Base-by-base conservation (phyloP, 345 rosid species). In the Diplotaxis tenuifolia region DNA sequence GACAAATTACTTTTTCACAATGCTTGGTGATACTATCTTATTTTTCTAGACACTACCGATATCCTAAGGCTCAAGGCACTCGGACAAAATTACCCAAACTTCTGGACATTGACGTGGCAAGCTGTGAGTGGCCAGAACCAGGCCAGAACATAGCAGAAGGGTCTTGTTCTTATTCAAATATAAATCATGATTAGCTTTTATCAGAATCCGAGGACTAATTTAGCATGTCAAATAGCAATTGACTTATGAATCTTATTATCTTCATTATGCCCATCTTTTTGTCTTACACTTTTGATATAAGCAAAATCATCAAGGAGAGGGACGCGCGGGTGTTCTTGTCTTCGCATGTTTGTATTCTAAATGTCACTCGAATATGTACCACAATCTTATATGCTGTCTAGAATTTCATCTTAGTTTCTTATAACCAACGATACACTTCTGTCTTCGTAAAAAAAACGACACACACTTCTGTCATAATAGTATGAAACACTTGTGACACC, bases 281-380 rank as follows among this genome's bases (percentile, higher is more conserved):
- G 42, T 52, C 28, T 16, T 28, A 6, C 7, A 1, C 2, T 68
- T 34, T 61, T 25, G 38, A 55, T 50, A 62, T 27, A 27, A 45
- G 71, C 62, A 12, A 65, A 65, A 64, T 71, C 63, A 71, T 47
- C 22, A 58, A 77, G 21, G 68, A 66, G 71, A 66, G 58, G 75
- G 76, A 77, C 80, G n/a, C n/a, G n/a, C n/a, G 23, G 22, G 21
- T 77, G 76, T 66, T 77, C 19, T 50, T 77, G 76, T 77, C 76
- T 65, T 53, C 55, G 67, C 70, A 72, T 70, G 72, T 76, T 70
- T 76, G 80, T 76, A 64, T 57, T 65, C 54, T 76, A 22, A 70
- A 56, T 70, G 54, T 55, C 71, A 23, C 55, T 70, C 71, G 67
- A 76, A 70, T 70, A 55, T 70, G 55, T 56, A 64, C 75, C 80